These are phyloP conservation scores for Cordyceps cicadae DNA, from an alignment of 2,329 filamentous ascomycete genomes.

Conservation along the genomic window DNA sequence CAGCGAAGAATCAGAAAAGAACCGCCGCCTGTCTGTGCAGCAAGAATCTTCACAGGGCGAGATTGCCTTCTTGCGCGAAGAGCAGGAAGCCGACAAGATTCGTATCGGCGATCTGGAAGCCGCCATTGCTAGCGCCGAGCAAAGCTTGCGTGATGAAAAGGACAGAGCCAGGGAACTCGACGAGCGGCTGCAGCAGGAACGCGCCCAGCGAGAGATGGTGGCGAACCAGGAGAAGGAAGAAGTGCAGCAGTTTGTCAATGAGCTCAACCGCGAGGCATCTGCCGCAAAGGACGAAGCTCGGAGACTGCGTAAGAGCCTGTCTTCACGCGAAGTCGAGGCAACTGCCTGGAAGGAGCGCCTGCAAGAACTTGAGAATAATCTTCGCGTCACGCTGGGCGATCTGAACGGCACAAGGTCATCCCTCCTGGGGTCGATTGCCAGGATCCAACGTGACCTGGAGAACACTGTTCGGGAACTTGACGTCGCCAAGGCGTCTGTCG, in stretches of 20 bases:
- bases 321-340: conserved; percentile 78
- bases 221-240: conserved; percentile 89
- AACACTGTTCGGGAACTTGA: conserved; percentile 77
- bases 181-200: conserved; percentile 67
- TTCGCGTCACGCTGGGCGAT: conserved; percentile 81
- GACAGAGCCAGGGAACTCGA: conserved; percentile 67
- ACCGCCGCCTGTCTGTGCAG: conserved; percentile 79
- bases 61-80: conserved; percentile 89
- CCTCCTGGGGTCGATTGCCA: conserved; percentile 78
- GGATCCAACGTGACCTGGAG: conserved; percentile 81
- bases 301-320: conserved; percentile 72
- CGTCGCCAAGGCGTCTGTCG: conserved; percentile 62
- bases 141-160: conserved; percentile 73
- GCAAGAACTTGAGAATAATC: conserved; percentile 79
- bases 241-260: conserved; percentile 85
- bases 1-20: conserved; percentile 77
- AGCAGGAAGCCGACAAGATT: conserved; percentile 96
- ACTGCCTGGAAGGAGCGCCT: conserved; percentile 86
- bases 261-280: conserved; percentile 78
- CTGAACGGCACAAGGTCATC: conserved; percentile 78
- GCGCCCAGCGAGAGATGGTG: conserved; percentile 77
- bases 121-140: conserved; percentile 68
- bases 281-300: conserved; percentile 79
- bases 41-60: conserved; percentile 88
- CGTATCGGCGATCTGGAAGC: conserved; percentile 91